phyloP scores from a whole-genome alignment of 106 monocot species.

The Platanthera guangdongensis region DNA sequence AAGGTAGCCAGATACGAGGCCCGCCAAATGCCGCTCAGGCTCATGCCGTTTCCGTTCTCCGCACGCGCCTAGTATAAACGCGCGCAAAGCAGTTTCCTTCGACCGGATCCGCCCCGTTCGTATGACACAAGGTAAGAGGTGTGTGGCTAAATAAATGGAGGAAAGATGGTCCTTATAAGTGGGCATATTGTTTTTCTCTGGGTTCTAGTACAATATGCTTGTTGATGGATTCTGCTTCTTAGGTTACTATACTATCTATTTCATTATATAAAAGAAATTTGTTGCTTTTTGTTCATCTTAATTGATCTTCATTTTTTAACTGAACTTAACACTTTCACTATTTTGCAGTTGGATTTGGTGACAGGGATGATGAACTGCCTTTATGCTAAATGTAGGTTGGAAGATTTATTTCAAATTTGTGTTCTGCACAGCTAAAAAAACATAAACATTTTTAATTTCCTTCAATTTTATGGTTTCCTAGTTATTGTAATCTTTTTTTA shows the following conservation, averaged over 20 bases:
- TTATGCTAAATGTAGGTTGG: conserved; percentile 90
- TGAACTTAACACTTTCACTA: not conserved
- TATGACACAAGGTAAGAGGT: too few species aligned
- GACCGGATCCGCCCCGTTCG: too few species aligned
- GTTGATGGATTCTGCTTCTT: not conserved
- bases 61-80: too few species aligned
- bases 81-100: too few species aligned
- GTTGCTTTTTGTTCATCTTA: not conserved
- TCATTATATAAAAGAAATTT: not conserved
- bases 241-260: not conserved
- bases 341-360: conserved; percentile 79
- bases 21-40: too few species aligned
- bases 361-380: conserved; percentile 99
- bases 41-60: too few species aligned
- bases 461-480: not conserved
- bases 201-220: too few species aligned
- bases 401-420: not conserved
- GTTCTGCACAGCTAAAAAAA: not conserved
- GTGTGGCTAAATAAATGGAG: too few species aligned
- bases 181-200: not conserved
- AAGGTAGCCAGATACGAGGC: too few species aligned
- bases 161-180: too few species aligned
- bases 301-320: not conserved
- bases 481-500: not conserved
- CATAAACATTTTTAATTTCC: not conserved